Evolutionary conservation across 345 rosid genomes (phyloP).

Genomic region (Eucalyptus viminalis): DNA sequence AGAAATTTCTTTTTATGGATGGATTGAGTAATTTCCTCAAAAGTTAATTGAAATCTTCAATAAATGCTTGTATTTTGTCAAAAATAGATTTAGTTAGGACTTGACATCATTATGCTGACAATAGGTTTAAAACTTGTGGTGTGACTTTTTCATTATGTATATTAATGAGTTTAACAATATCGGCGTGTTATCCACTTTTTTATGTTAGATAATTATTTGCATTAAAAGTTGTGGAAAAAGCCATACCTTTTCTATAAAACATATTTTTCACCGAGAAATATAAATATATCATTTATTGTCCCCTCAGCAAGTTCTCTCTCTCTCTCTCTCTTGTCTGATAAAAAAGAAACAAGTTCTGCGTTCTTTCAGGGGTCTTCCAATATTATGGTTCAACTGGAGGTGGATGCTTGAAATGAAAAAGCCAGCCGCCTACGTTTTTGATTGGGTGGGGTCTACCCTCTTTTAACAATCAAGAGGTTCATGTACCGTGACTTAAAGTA

Average conservation of each 20-base stretch:
- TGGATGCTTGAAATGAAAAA: neutral
- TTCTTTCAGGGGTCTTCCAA: neutral
- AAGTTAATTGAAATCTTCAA: neutral
- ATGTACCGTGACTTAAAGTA: neutral
- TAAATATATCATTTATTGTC: neutral
- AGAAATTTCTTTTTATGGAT: neutral
- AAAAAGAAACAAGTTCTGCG: neutral
- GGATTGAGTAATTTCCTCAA: neutral
- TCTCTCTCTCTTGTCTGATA: too few species aligned
- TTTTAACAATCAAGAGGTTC: neutral
- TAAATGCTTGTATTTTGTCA: neutral
- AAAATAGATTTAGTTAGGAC: neutral
- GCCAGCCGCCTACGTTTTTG: neutral
- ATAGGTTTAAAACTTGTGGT: too few species aligned
- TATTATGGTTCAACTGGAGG: neutral
- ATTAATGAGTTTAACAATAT: neutral
- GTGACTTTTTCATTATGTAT: neutral
- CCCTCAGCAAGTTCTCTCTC: neutral
- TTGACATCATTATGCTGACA: accelerated
- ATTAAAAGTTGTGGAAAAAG: neutral
- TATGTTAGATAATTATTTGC: neutral
- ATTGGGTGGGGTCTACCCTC: neutral
- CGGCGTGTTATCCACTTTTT: accelerated
- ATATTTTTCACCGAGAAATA: neutral
- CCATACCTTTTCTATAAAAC: neutral